Percentiles rank a stretch among this genome's conserved stretches.
These are phyloP conservation scores for Cladosporium phlei DNA, from an alignment of 2,329 filamentous ascomycete genomes.

Conservation along the genomic window DNA sequence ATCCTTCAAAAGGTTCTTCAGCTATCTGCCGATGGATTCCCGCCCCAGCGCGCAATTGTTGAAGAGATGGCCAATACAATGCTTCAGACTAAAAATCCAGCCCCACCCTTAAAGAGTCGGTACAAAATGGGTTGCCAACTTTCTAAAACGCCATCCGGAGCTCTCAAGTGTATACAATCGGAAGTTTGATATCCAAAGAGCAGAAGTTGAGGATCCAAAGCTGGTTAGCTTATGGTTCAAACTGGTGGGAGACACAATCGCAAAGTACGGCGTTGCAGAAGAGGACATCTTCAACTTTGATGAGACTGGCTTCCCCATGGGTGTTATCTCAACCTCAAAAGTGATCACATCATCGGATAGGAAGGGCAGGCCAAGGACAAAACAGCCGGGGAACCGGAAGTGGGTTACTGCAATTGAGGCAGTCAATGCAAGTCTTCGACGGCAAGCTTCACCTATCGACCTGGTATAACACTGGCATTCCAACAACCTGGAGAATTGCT, in stretches of 20 bases:
- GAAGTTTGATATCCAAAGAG: constrained; percentile 1
- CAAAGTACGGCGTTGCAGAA: constrained; percentile 13
- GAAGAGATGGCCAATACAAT: constrained; percentile 12
- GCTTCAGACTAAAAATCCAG: neutral
- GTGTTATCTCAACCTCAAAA: constrained; percentile 18
- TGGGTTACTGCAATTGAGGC: constrained; percentile 26
- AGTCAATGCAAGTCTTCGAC: constrained; percentile 24
- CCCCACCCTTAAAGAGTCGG: constrained; percentile 1
- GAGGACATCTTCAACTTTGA: constrained; percentile 22
- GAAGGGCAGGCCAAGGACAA: constrained; percentile 12
- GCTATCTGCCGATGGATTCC: constrained; percentile 6
- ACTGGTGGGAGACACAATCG: constrained; percentile 13
- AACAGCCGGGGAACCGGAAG: constrained; percentile 25
- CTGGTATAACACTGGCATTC: constrained; percentile 3
- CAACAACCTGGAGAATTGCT: constrained; percentile 4
- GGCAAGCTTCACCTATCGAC: constrained; percentile 8
- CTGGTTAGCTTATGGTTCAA: constrained; percentile 15
- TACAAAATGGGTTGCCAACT: constrained; percentile 3
- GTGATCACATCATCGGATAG: constrained; percentile 21
- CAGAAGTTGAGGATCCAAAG: constrained; percentile 4
- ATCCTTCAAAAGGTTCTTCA: constrained; percentile 12
- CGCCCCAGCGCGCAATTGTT: constrained; percentile 1
- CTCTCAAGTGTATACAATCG: neutral
- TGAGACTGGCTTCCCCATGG: constrained; percentile 24
- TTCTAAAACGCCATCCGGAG: neutral